Evolutionary conservation across 768 basidiomycete species (phyloP).

Genomic region (Pleurotus citrinopileatus): DNA sequence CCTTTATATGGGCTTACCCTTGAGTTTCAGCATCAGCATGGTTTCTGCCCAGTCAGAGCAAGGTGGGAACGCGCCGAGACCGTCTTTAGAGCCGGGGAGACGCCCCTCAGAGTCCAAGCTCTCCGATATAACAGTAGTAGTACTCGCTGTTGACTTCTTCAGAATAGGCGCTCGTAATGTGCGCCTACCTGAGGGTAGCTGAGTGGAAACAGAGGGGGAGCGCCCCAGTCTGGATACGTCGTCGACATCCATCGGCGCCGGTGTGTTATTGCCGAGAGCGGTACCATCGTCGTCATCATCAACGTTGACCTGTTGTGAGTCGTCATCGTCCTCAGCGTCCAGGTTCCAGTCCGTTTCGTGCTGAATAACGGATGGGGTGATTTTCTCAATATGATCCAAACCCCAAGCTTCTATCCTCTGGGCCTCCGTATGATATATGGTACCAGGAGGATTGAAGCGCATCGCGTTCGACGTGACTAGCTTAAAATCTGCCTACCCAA

Average conservation of each 20-base stretch:
- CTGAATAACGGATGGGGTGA: conserved; percentile 71
- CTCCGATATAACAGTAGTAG: conserved; percentile 31
- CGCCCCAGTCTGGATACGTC: conserved; percentile 32
- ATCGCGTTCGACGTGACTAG: conserved; percentile 76
- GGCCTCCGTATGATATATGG: conserved; percentile 74
- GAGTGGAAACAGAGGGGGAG: conserved; percentile 45
- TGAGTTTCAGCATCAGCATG: conserved; percentile 73
- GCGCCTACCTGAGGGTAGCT: conserved; percentile 37
- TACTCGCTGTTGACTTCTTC: conserved; percentile 30
- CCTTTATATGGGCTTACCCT: conserved; percentile 41
- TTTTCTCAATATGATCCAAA: conserved; percentile 70
- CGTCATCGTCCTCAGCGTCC: conserved; percentile 67
- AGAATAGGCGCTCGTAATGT: conserved; percentile 51
- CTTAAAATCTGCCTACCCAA: conserved; percentile 59
- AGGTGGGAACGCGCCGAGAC: conserved; percentile 68
- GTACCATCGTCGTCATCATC: conserved; percentile 42
- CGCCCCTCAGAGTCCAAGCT: conserved; percentile 68
- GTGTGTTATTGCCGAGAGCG: conserved; percentile 32
- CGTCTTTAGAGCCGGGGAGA: conserved; percentile 75
- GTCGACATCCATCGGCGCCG: conserved; percentile 46
- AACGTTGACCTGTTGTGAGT: conserved; percentile 19
- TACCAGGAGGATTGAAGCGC: conserved; percentile 70
- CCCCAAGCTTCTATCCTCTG: conserved; percentile 69
- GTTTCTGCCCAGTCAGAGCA: conserved; percentile 69
- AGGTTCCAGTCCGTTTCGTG: conserved; percentile 86